Percentiles rank a stretch among this genome's conserved stretches.
These are phyloP conservation scores for Sechiopsis laciniata DNA, from an alignment of 306 rosid species.

Conservation along the genomic window DNA sequence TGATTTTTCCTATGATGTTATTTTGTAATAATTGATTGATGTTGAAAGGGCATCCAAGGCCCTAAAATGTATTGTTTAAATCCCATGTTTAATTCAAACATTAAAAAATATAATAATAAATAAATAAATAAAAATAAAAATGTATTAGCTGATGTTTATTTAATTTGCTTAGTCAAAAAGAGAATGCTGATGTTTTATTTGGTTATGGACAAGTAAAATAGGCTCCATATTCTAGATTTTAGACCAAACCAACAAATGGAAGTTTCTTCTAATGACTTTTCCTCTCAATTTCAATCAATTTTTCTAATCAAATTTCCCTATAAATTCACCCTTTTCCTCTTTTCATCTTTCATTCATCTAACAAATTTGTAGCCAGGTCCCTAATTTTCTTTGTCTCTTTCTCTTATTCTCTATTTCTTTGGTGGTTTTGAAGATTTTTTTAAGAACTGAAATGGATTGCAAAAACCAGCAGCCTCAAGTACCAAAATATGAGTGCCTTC, in stretches of 20 bases:
- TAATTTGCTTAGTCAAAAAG: conserved; percentile 10
- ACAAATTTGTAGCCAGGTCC: background rate
- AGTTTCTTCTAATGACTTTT: conserved; percentile 4
- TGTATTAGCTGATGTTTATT: background rate
- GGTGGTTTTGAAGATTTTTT: background rate
- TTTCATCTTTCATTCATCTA: background rate
- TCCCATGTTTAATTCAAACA: no score
- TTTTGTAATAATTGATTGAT: conserved; percentile 3
- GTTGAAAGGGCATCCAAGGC: no score
- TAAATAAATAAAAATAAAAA: no score
- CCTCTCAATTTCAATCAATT: background rate
- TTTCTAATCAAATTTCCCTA: background rate
- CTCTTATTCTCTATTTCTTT: background rate
- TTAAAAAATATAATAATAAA: no score
- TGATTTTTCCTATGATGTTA: conserved; percentile 1
- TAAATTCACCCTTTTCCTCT: conserved; percentile 3
- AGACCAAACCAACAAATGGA: background rate
- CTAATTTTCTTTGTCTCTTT: background rate
- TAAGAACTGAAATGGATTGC: conserved; percentile 42
- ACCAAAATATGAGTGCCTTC: conserved; percentile 60
- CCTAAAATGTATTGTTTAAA: no score
- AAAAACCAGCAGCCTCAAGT: conserved; percentile 35
- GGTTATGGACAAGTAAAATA: background rate
- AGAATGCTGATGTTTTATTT: background rate
- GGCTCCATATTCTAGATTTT: conserved; percentile 2